Conservation (phyloP, 179 eudicot genomes). For the Drosera spatulata region DNA sequence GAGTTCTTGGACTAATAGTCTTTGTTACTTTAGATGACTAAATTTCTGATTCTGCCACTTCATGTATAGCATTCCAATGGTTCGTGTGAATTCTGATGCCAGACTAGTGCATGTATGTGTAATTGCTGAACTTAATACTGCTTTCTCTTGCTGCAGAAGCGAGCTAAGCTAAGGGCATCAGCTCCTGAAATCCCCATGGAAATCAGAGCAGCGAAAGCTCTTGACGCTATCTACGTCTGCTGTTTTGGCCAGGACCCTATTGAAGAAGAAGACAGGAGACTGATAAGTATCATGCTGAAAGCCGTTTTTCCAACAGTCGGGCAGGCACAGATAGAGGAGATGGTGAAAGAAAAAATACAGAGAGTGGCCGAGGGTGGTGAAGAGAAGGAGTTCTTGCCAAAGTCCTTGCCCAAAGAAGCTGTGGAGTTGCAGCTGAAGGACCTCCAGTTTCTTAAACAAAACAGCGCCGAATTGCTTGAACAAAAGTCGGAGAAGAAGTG, state of each 20-base stretch:
- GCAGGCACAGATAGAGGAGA: conserved; percentile 24
- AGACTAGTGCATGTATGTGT: too few relatives aligned
- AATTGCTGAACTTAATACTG: neutral
- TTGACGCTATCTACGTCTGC: conserved; percentile 79
- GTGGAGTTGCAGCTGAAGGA: conserved; percentile 86
- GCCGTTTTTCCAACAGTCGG: conserved; percentile 80
- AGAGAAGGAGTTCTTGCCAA: conserved; percentile 28
- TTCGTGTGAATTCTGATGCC: too few relatives aligned
- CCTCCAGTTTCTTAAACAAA: conserved; percentile 68
- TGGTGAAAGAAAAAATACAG: conserved; percentile 42
- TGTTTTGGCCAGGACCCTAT: conserved; percentile 58
- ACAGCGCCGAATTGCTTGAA: conserved; percentile 37
- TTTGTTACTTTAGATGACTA: too few relatives aligned
- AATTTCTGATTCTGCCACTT: too few relatives aligned
- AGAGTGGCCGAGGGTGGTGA: conserved; percentile 50
- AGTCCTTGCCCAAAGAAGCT: conserved; percentile 76
- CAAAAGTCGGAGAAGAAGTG: conserved; percentile 16
- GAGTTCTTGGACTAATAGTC: too few relatives aligned
- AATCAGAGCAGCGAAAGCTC: conserved; percentile 74
- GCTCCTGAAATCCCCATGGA: conserved; percentile 61
- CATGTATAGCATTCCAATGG: too few relatives aligned
- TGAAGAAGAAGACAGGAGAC: conserved; percentile 69
- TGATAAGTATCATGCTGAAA: conserved; percentile 44
- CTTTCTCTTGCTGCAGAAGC: conserved; percentile 34
- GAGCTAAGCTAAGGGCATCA: conserved; percentile 39